Base-by-base conservation (phyloP, 2,329 filamentous ascomycete species). In the Thielaviopsis musarum region DNA sequence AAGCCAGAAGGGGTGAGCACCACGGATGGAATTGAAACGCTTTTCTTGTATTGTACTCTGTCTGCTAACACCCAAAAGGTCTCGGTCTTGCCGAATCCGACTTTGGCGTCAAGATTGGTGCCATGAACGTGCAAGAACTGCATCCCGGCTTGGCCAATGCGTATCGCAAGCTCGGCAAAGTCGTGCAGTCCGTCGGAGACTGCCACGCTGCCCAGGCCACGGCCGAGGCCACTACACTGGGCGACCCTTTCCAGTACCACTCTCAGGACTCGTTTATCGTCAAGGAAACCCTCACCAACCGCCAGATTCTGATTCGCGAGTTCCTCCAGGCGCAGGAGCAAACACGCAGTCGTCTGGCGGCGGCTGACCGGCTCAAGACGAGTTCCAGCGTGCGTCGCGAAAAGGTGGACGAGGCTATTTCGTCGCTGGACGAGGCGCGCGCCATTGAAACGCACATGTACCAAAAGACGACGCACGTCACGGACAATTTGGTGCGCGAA, bases 371-470 rank as follows among this genome's bases (percentile, higher is more conserved):
- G 52, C 78, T 98, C 62, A 95, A 94, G 69, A 83, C 85, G 19
- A 89, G 84, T 70, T 87, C 88, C 17, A 93, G 84, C 61, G 91
- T 98, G 41, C 86, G 89, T 63, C 81, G 87, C 41, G 93, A 98
- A 69, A 98, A 97, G 74, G 93, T 97, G 28, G 93, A 98, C 69
- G 93, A 98, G 72, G 93, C 93, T n/a, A 94, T 98, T 67, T 79
- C 83, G 19, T 81, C 89, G 4, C 79, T 97, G 4, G 90, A 95
- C 63, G 93, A 97, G 68, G 93, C 93, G 3, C 80, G 86, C 59
- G 84, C 80, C 64, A 83, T 87, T 65, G 93, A 98, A 72, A 76
- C 83, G 15, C 87, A 90, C 66, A 80, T 98, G 24, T 81, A 82
- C 62, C 82, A 87, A 66, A 96, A 95, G 74, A 94, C 90, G 0